Conservation (phyloP, 805 yeast genomes). For the Kodamaea jinghongensis region DNA sequence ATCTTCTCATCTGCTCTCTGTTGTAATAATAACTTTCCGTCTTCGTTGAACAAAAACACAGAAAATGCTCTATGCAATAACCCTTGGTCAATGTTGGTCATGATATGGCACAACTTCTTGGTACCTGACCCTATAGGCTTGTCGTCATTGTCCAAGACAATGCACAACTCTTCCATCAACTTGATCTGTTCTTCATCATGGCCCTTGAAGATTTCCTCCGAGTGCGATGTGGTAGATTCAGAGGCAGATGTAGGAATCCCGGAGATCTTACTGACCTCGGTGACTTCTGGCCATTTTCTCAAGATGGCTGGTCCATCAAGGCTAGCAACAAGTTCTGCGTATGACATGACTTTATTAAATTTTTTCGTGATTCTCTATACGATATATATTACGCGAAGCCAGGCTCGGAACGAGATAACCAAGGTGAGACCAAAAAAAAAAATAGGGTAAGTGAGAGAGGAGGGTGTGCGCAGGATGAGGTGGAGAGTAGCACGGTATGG, state of each 20-base stretch:
- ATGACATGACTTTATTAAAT: slow-evolving; percentile 20
- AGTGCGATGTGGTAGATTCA: slow-evolving; percentile 19
- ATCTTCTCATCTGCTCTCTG: slow-evolving; percentile 96
- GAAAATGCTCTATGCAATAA: slow-evolving; percentile 93
- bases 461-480: too few species aligned
- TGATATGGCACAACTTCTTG: slow-evolving; percentile 83
- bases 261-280: slow-evolving; percentile 57
- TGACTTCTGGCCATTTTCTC: slow-evolving; percentile 61
- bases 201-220: slow-evolving; percentile 63
- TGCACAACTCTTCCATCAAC: slow-evolving; percentile 95
- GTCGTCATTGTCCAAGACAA: slow-evolving; percentile 87
- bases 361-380: neutral
- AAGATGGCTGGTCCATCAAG: slow-evolving; percentile 51
- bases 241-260: slow-evolving; percentile 49
- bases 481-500: too few species aligned
- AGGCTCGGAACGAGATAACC: too few species aligned
- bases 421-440: too few species aligned
- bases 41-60: slow-evolving; percentile 83
- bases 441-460: too few species aligned
- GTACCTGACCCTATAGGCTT: slow-evolving; percentile 89
- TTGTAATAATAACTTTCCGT: slow-evolving; percentile 77
- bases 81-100: slow-evolving; percentile 84
- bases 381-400: too few species aligned
- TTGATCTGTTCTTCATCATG: slow-evolving; percentile 93
- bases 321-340: slow-evolving; percentile 53